Conservation (phyloP, 768 basidiomycete genomes). For the Lentinula guzmanii region DNA sequence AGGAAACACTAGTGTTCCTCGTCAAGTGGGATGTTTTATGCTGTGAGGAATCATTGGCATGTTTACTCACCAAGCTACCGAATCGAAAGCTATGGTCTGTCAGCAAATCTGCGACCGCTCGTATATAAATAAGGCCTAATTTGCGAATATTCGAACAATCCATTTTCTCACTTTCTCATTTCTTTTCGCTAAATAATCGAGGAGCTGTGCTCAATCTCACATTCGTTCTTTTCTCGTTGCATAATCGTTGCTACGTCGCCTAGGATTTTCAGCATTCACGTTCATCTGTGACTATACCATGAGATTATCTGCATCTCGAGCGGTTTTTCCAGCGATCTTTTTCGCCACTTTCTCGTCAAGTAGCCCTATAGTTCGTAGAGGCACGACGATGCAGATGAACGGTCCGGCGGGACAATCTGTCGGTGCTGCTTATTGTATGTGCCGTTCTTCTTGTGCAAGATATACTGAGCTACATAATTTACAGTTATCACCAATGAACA, state of each 20-base stretch:
- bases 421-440: constrained; percentile 20
- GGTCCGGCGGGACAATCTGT: neutral
- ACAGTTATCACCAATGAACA: constrained; percentile 29
- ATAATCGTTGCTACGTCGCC: neutral
- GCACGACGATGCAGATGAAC: constrained; percentile 3
- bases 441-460: neutral
- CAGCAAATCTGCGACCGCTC: neutral
- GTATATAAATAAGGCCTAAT: neutral
- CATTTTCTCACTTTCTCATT: neutral
- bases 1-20: too few relatives aligned
- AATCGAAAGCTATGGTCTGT: too few relatives aligned
- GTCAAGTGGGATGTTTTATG: too few relatives aligned
- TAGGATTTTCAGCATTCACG: neutral
- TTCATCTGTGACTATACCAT: neutral
- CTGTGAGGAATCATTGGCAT: neutral
- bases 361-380: neutral
- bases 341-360: neutral
- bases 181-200: neutral
- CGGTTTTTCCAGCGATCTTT: neutral
- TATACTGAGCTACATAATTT: constrained; percentile 10
- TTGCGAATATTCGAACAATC: neutral
- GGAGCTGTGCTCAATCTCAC: constrained; percentile 4
- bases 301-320: neutral
- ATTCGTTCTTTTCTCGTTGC: neutral
- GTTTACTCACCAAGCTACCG: neutral